Evolutionary conservation across 352 stramenopile species (phyloP).

Genomic region (Phytophthora sp.): DNA sequence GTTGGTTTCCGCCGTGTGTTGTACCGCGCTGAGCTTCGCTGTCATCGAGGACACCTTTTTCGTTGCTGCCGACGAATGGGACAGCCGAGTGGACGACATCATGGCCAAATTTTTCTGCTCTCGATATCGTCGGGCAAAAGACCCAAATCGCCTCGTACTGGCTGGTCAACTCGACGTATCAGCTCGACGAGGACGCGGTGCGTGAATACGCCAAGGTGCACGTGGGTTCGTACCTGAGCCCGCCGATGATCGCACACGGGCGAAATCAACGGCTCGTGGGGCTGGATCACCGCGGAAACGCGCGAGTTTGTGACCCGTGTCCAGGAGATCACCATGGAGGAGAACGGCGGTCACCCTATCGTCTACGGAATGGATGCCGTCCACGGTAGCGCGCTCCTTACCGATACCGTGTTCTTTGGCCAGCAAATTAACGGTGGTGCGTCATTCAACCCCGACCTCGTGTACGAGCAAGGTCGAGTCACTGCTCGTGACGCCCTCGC

Average conservation of each 20-base stretch:
- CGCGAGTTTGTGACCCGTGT: slow-evolving; percentile 61
- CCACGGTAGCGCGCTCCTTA: slow-evolving; percentile 81
- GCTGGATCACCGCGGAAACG: slow-evolving; percentile 58
- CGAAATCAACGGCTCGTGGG: slow-evolving; percentile 17
- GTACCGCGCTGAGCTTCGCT: too few relatives aligned
- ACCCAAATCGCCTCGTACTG: slow-evolving; percentile 85
- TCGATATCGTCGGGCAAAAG: too few relatives aligned
- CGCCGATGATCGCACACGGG: slow-evolving; percentile 27
- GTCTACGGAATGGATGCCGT: slow-evolving; percentile 87
- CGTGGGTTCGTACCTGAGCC: slow-evolving; percentile 87
- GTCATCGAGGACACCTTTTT: too few relatives aligned
- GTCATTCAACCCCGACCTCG: slow-evolving; percentile 68
- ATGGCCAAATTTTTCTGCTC: too few relatives aligned
- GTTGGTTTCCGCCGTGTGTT: too few relatives aligned
- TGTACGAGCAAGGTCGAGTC: slow-evolving; percentile 57
- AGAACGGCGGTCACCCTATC: slow-evolving; percentile 61
- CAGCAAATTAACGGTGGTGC: too few relatives aligned
- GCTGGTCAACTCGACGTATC: slow-evolving; percentile 52
- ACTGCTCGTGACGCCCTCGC: slow-evolving; percentile 76
- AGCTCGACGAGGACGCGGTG: slow-evolving; percentile 51
- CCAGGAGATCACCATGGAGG: slow-evolving; percentile 69
- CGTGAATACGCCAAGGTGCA: slow-evolving; percentile 57
- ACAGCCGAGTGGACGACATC: neutral
- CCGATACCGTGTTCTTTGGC: slow-evolving; percentile 62
- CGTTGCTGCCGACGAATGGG: slow-evolving; percentile 1